Evolutionary conservation across 768 basidiomycete genomes (phyloP), one percentile per base, ranked within the genome.

Genomic region (Amanita muscaria): DNA sequence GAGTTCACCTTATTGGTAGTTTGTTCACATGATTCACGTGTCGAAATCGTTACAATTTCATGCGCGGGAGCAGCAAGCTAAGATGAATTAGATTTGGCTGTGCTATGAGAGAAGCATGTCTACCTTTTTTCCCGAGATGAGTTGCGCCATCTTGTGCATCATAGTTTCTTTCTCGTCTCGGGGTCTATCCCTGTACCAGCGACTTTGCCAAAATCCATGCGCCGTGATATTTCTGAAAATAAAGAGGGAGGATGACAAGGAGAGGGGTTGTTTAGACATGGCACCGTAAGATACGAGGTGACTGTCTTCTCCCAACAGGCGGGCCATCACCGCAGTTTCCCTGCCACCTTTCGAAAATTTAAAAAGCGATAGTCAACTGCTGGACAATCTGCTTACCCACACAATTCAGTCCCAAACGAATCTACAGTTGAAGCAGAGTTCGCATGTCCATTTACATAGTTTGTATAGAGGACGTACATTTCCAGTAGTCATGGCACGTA

Each of bases 251-350:
- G 85, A 81, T 1, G 90, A 84, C 16, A 93, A 58, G 1, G 78
- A 73, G 14, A 93, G 60, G 0, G 89, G 87, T 42, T 82, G 72
- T 57, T 84, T 89, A 1, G 89, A 84, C 89, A 93, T 92, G 4
- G 85, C 88, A 22, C 90, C 90, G 44, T 92, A 93, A 0, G 90
- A 88, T 6, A 91, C 80, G 10, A 91, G 70, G 50, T 85, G 83
- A 2, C 82, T 78, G 51, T 83, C 65, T 33, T 68, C 62, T 19
- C 80, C 82, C 0, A 93, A 66, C 6, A 84, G 64, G 40, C 77
- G 72, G 1, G 75, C 69, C 86, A 91, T 88, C 5, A 67, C 53
- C 0, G 76, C 76, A 0, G 87, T 88, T 34, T 79, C 69, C 40
- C 71, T 70, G 0, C 90, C 88, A 22, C 86, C 62, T 63, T 29